Evolutionary conservation across 441 rosid genomes (phyloP), one percentile per base, ranked within the genome.

Genomic region (Bocquillonia castaneifolia): DNA sequence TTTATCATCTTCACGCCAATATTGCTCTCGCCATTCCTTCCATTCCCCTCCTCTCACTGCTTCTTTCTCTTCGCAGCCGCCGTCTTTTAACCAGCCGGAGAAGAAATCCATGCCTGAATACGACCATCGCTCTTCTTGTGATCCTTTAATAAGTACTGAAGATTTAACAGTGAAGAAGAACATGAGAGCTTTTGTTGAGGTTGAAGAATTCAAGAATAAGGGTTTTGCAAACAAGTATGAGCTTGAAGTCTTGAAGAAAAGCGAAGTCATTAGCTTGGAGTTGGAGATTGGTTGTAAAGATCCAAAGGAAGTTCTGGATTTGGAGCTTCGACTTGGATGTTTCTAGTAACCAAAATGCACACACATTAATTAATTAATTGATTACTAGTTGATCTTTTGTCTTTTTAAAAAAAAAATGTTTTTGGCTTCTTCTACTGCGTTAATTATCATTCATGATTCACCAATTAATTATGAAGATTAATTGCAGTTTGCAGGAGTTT

Each of bases 321-420:
- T 81, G 79, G 85, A 81, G 79, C 85, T 81, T 72, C 66, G 82
- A 47, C 82, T 81, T 39, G 85, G 85, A 10, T 70, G 53, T 56
- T 31, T 66, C 57, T 72, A 74, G 63, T 17, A 14, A 5, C 31
- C 34, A 37, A n/a, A 40, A 29, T 32, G 15, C 12, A 23, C 18
- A 34, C 23, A 22, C 32, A 18, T n/a, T 32, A 10, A 6, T 22
- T 10, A 20, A 36, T n/a, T n/a, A n/a, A n/a, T n/a, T n/a, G n/a
- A n/a, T n/a, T 10, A 12, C 4, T 50, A 28, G 23, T 62, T 26
- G 14, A 47, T 47, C 14, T 59, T 29, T 29, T 40, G 40, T n/a
- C 14, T 32, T 20, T 40, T 36, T 36, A 3, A 36, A 4, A 36
- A 3, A 9, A n/a, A n/a, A 15, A 31, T 47, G 47, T 63, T 57